Percentiles rank a stretch among this genome's conserved stretches.
Conservation (phyloP, 2,329 filamentous ascomycete species). For the Emergomyces orientalis region DNA sequence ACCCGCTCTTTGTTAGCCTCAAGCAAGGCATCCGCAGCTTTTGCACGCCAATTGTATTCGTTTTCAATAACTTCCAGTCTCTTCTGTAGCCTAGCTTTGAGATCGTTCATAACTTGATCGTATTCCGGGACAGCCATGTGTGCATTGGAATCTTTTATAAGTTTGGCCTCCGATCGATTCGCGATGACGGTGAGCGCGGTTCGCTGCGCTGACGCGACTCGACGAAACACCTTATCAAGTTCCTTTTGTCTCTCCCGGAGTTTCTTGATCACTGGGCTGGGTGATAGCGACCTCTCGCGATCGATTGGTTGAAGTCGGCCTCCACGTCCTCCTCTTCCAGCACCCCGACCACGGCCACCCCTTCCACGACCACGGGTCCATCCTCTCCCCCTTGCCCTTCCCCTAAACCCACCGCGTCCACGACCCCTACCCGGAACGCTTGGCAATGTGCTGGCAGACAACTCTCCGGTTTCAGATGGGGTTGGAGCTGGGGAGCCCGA, state of each 20-base stretch:
- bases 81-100: constrained; percentile 23
- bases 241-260: constrained; percentile 36
- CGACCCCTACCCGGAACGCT: constrained; percentile 21
- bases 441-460: constrained; percentile 12
- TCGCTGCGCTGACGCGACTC: constrained; percentile 33
- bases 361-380: constrained; percentile 25
- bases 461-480: constrained; percentile 12
- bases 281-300: constrained; percentile 26
- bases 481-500: constrained; percentile 12
- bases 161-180: constrained; percentile 29
- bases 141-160: constrained; percentile 34
- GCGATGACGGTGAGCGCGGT: constrained; percentile 34
- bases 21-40: constrained; percentile 23
- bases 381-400: constrained; percentile 21
- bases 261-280: constrained; percentile 29
- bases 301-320: constrained; percentile 25
- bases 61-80: constrained; percentile 23
- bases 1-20: constrained; percentile 27
- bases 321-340: constrained; percentile 26
- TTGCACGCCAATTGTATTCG: constrained; percentile 28
- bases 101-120: constrained; percentile 26
- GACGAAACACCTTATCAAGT: constrained; percentile 34
- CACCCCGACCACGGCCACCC: constrained; percentile 22
- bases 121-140: constrained; percentile 35
- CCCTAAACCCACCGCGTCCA: constrained; percentile 20